Evolutionary conservation across 768 basidiomycete species (phyloP).

Genomic region (Saitozyma sp.): DNA sequence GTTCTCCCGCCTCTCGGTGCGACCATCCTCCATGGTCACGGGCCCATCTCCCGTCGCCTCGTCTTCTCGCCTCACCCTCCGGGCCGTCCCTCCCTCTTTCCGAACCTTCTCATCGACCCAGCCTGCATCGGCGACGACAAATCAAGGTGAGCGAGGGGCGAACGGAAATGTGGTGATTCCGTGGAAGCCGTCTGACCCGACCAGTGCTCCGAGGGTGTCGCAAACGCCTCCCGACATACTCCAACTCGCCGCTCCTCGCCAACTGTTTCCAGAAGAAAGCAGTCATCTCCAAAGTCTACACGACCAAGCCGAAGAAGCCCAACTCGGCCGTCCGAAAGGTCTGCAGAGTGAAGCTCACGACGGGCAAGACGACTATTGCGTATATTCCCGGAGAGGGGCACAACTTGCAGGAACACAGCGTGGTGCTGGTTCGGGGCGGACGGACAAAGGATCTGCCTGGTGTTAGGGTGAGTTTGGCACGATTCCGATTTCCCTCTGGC

Average conservation of each 20-base stretch:
- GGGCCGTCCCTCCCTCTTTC: constrained; percentile 2
- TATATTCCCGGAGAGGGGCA: constrained; percentile 98
- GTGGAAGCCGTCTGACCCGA: constrained; percentile 1
- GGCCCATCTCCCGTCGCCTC: constrained; percentile 24
- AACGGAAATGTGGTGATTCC: neutral
- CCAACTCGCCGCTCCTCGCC: constrained; percentile 76
- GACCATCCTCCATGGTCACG: constrained; percentile 1
- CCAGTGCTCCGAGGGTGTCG: constrained; percentile 65
- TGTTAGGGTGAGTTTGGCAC: constrained; percentile 77
- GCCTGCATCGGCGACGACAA: constrained; percentile 30
- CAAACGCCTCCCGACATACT: constrained; percentile 60
- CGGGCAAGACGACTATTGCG: constrained; percentile 83
- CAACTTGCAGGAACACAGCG: constrained; percentile 95
- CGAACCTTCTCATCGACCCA: constrained; percentile 30
- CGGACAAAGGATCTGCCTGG: constrained; percentile 97
- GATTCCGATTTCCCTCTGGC: neutral
- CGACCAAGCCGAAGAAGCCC: constrained; percentile 90
- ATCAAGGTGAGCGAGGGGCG: constrained; percentile 14
- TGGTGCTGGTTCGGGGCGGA: constrained; percentile 91
- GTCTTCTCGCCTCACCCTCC: constrained; percentile 22
- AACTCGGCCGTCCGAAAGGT: constrained; percentile 99
- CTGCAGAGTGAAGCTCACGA: constrained; percentile 85
- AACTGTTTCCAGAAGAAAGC: constrained; percentile 84
- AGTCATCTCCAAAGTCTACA: constrained; percentile 72
- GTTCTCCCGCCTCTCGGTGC: constrained; percentile 3